Evolutionary conservation across 257 asterid species (phyloP).

Genomic region (Voacanga thouarsii): DNA sequence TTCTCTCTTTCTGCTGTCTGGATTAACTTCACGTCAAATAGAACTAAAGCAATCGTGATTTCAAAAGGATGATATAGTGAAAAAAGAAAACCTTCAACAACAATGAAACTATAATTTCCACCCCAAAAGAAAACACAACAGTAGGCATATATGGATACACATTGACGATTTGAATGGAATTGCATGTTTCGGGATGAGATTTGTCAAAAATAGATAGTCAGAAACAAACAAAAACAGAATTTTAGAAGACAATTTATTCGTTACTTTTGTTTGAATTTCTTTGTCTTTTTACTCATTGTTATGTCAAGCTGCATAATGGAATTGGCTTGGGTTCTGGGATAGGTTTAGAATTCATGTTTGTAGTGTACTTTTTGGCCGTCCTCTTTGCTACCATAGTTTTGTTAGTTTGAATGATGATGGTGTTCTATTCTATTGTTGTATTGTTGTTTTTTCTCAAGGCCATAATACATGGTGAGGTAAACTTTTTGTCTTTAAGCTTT

Average conservation of each 20-base stretch:
- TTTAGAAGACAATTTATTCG: too few species aligned
- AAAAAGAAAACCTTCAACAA: conserved; percentile 59
- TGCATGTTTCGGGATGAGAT: too few species aligned
- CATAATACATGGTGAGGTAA: background rate
- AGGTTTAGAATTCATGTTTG: too few species aligned
- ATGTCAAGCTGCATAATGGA: background rate
- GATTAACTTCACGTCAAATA: conserved; percentile 33
- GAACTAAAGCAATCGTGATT: conserved; percentile 12
- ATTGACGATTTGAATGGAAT: too few species aligned
- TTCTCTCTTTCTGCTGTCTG: conserved; percentile 84
- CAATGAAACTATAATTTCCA: conserved; percentile 70
- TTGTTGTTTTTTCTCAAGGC: background rate
- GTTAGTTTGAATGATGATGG: background rate
- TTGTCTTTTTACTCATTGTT: background rate
- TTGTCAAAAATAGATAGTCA: too few species aligned
- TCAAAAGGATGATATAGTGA: conserved; percentile 3
- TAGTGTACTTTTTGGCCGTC: too few species aligned
- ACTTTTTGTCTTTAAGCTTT: background rate
- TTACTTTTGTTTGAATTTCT: background rate
- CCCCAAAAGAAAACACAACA: too few species aligned
- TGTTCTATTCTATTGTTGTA: background rate
- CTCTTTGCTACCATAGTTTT: too few species aligned
- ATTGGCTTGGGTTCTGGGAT: background rate
- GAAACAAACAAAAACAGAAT: too few species aligned
- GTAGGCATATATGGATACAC: too few species aligned